Conservation (phyloP, 2,329 filamentous ascomycete species). For the Penicillium sp. region DNA sequence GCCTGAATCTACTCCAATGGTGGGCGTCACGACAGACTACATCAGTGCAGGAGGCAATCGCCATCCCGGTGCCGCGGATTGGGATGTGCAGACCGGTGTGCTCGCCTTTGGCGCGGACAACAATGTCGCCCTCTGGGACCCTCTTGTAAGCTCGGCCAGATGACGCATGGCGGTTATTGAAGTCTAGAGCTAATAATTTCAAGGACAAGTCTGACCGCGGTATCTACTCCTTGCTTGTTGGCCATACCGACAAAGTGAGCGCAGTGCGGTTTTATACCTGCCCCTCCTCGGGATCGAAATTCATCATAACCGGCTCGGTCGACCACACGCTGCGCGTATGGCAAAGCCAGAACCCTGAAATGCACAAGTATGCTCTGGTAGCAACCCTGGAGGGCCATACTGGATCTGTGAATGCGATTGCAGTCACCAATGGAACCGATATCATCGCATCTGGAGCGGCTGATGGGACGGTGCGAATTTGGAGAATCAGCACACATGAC, state of each 20-base stretch:
- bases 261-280: slow-evolving; percentile 74
- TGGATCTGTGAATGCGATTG: slow-evolving; percentile 70
- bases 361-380: slow-evolving; percentile 41
- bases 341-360: slow-evolving; percentile 35
- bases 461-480: slow-evolving; percentile 65
- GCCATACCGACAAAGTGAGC: slow-evolving; percentile 79
- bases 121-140: slow-evolving; percentile 87
- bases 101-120: slow-evolving; percentile 88
- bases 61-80: slow-evolving; percentile 87
- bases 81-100: slow-evolving; percentile 68
- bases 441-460: slow-evolving; percentile 63
- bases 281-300: slow-evolving; percentile 49
- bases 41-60: slow-evolving; percentile 85
- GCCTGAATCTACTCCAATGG: slow-evolving; percentile 33
- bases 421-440: slow-evolving; percentile 46
- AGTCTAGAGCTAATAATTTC: slow-evolving; percentile 10
- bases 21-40: slow-evolving; percentile 48
- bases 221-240: slow-evolving; percentile 66
- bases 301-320: slow-evolving; percentile 77
- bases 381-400: slow-evolving; percentile 65
- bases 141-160: slow-evolving; percentile 58
- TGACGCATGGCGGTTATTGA: slow-evolving; percentile 2
- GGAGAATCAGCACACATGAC: slow-evolving; percentile 58
- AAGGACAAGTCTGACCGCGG: slow-evolving; percentile 55
- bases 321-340: slow-evolving; percentile 75